Evolutionary conservation across 148 eudicot species (phyloP).

Genomic region (Rhododendron molle): DNA sequence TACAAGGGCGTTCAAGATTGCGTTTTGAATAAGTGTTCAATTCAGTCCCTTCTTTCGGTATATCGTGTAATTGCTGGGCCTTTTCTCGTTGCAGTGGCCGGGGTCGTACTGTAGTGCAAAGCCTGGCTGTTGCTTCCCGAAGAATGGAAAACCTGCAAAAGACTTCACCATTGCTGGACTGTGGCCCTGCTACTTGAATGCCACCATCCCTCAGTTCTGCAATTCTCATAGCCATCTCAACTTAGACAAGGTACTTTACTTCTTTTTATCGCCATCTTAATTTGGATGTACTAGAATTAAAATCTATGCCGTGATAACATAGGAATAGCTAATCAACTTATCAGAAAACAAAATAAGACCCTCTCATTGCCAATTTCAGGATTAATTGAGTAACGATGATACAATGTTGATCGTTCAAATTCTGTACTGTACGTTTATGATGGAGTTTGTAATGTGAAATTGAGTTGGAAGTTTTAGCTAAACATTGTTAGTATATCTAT

Average conservation of each 20-base stretch:
- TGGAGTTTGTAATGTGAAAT: background rate
- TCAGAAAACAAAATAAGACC: background rate
- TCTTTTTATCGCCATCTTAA: background rate
- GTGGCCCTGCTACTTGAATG: background rate
- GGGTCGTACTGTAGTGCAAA: background rate
- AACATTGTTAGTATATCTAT: background rate
- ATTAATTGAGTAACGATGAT: background rate
- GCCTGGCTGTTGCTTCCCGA: slow-evolving; percentile 11
- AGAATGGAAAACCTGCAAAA: background rate
- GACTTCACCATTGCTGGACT: slow-evolving; percentile 10
- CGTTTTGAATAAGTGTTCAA: background rate
- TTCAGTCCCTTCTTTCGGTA: background rate
- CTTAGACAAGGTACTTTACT: background rate
- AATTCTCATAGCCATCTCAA: background rate
- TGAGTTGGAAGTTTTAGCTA: too few relatives aligned
- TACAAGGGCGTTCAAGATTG: background rate
- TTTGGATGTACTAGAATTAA: background rate
- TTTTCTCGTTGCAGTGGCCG: background rate
- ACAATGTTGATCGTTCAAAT: background rate
- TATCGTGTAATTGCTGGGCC: background rate
- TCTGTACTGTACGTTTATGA: background rate
- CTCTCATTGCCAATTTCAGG: background rate
- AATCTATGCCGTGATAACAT: background rate
- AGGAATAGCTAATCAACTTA: background rate
- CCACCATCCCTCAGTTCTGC: background rate